Base-by-base conservation (phyloP, 2,329 filamentous ascomycete species). In the Fusarium sp. region DNA sequence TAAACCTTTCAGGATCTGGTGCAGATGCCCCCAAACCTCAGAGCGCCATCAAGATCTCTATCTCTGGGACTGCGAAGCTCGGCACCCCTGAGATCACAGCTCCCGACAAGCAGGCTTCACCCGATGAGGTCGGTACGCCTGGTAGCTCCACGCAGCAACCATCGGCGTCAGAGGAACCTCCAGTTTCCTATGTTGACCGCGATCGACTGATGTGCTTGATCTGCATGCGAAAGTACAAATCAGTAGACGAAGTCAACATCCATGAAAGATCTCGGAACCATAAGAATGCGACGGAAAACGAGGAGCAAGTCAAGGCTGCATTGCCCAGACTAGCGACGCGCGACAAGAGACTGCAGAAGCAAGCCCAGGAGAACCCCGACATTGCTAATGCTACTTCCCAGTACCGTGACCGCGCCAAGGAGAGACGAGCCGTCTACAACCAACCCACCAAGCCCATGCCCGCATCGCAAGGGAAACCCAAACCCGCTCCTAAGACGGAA, bases 351-450 rank as follows among this genome's bases (percentile, higher is more conserved):
- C 76, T 71, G 38, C 73, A 76, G 73, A 81, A 78, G 68, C 78
- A 75, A 65, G 73, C 60, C 4, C 73, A 76, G 14, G 71, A 72
- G 24, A 58, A 70, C 10, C 72, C 75, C 14, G 75, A 75, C 12
- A 71, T 66, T 22, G 63, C 51, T 52, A 72, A 77, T 22, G 55
- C 75, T 44, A 73, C 72, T 62, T 72, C 67, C 3, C 83, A 83
- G 70, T 91, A 91, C 76, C 86, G 89, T 25, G 91, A 93, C 75
- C 85, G 91, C 34, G 91, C 91, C 8, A 89, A 87, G 73, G 90
- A 92, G 77, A 86, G 91, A 20, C 86, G 91, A 10, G 79, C 87
- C 63, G 87, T 85, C 3, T 89, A 89, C 75, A 88, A 86, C 59
- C 90, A 90, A 73, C 88, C 87, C 5, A 86, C 81, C 53, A 88